Evolutionary conservation across 306 rosid species (phyloP).

Genomic region (Myrica gale): DNA sequence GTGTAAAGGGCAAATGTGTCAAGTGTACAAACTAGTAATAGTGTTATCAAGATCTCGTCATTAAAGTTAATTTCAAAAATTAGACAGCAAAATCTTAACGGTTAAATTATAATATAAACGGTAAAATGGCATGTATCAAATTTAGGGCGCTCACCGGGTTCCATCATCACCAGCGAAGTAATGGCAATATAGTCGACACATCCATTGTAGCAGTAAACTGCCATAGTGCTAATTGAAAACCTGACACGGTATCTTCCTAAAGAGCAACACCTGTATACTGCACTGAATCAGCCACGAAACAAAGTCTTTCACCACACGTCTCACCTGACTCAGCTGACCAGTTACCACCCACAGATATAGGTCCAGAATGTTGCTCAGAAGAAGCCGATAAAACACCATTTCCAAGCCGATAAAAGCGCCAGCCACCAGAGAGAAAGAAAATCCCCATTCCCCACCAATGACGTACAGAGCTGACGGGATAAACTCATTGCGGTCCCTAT

Average conservation of each 20-base stretch:
- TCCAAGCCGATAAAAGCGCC: constrained; percentile 7
- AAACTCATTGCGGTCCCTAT: not conserved
- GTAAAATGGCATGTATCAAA: too few relatives aligned
- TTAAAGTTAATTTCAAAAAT: too few relatives aligned
- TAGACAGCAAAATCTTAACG: too few relatives aligned
- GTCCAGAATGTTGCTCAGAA: constrained; percentile 17
- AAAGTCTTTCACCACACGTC: not conserved
- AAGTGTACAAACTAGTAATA: too few relatives aligned
- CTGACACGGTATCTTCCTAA: constrained; percentile 20
- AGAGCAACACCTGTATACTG: constrained; percentile 17
- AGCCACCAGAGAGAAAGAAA: too few relatives aligned
- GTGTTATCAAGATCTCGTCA: too few relatives aligned
- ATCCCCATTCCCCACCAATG: not conserved
- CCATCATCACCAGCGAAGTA: not conserved
- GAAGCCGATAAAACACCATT: not conserved
- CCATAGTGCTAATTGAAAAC: not conserved
- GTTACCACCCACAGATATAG: not conserved
- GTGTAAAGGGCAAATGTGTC: too few relatives aligned
- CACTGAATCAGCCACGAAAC: not conserved
- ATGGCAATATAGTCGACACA: not conserved
- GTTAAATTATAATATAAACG: too few relatives aligned
- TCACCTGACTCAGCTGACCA: not conserved
- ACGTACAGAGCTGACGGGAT: constrained; percentile 7
- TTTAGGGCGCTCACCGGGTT: not conserved
- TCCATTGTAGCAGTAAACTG: not conserved